phyloP scores from a whole-genome alignment of 257 asterid species.

The Nicotiana sylvestris region DNA sequence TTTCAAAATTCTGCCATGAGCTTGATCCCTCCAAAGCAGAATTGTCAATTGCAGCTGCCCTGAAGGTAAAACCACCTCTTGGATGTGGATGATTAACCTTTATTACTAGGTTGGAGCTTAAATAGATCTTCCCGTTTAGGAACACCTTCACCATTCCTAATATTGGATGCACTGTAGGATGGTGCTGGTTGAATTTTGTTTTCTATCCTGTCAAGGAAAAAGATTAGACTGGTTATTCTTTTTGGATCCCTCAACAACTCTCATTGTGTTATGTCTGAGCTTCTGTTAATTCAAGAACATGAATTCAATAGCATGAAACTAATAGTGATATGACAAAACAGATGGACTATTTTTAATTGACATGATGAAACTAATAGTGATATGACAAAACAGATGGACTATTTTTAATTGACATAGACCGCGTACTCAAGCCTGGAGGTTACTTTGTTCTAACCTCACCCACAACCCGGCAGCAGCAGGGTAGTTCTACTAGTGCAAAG shows the following conservation, averaged over 20 bases:
- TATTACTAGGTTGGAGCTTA: not conserved
- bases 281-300: not conserved
- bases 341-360: slow-evolving; percentile 80
- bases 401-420: slow-evolving; percentile 80
- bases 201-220: not conserved
- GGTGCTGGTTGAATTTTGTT: not conserved
- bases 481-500: slow-evolving; percentile 32
- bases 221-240: not conserved
- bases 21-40: not conserved
- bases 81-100: not conserved
- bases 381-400: slow-evolving; percentile 60
- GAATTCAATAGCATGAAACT: slow-evolving; percentile 17
- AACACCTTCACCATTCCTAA: not conserved
- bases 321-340: slow-evolving; percentile 34
- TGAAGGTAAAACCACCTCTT: not conserved
- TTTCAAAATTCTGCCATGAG: not conserved
- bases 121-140: not conserved
- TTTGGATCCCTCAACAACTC: not conserved
- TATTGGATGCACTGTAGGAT: not conserved
- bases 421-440: slow-evolving; percentile 95
- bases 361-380: slow-evolving; percentile 33
- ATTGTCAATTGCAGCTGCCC: not conserved
- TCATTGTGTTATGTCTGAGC: not conserved
- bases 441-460: slow-evolving; percentile 86
- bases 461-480: slow-evolving; percentile 52